Percentiles rank a stretch among this genome's conserved stretches.
Evolutionary conservation across 176 grass and related monocot genomes (phyloP).

Genomic region (Oryza glumipatula): DNA sequence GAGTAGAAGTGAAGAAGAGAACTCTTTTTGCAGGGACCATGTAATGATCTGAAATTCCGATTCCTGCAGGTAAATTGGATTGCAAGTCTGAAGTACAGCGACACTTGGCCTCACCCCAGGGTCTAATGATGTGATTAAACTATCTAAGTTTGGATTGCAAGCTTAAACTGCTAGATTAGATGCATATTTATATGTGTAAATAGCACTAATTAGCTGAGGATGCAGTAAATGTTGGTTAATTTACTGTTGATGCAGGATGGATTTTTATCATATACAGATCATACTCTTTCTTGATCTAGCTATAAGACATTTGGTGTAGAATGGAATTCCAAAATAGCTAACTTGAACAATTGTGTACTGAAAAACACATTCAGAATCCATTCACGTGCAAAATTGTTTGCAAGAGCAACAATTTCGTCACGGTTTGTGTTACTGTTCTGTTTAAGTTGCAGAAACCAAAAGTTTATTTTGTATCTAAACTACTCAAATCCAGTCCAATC

Average conservation of each 20-base stretch:
- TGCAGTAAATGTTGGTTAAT: neutral
- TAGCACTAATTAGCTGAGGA: neutral
- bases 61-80: conserved; percentile 32
- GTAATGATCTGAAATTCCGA: neutral
- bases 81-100: conserved; percentile 34
- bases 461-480: neutral
- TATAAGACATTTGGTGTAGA: neutral
- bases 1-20: conserved; percentile 48
- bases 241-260: neutral
- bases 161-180: conserved; percentile 32
- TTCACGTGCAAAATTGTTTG: neutral
- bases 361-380: neutral
- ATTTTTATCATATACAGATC: neutral
- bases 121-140: conserved; percentile 3
- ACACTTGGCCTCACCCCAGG: conserved; percentile 7
- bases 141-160: conserved; percentile 42
- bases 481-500: neutral
- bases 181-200: neutral
- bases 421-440: neutral
- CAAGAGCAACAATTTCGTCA: too few species aligned
- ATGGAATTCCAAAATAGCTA: neutral
- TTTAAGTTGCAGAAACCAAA: neutral
- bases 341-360: neutral
- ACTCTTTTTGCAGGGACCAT: conserved; percentile 12
- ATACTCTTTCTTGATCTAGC: neutral